Conservation (phyloP, 2,329 filamentous ascomycete genomes). For the Penicillium sp. region DNA sequence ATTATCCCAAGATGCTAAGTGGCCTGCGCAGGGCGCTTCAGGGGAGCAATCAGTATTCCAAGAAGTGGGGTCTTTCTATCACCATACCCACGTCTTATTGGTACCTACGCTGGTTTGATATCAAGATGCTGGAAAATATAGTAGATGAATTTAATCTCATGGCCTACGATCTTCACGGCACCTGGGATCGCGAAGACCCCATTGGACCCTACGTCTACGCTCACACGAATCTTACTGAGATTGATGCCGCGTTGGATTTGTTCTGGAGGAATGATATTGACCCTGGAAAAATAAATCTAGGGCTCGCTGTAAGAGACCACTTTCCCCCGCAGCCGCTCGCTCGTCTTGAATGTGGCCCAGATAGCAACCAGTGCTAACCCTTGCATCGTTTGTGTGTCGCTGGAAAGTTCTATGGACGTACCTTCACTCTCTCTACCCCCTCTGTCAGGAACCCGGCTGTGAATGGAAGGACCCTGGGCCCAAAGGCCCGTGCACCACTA, state of each 20-base stretch:
- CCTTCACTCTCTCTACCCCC: slow-evolving; percentile 7
- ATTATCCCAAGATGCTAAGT: slow-evolving; percentile 27
- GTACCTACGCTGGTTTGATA: slow-evolving; percentile 35
- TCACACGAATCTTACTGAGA: slow-evolving; percentile 26
- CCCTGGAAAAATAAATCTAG: slow-evolving; percentile 13
- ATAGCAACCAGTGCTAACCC: no score
- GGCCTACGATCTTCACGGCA: slow-evolving; percentile 32
- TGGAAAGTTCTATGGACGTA: slow-evolving; percentile 23
- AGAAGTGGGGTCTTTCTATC: slow-evolving; percentile 20
- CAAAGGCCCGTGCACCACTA: slow-evolving; percentile 27
- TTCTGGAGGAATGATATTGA: slow-evolving; percentile 19
- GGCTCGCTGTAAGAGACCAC: slow-evolving; percentile 19
- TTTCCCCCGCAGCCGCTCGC: no score
- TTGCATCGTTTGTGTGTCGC: no score
- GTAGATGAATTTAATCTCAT: slow-evolving; percentile 33
- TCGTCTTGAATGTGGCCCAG: no score
- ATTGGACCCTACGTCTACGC: slow-evolving; percentile 13
- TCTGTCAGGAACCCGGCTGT: slow-evolving; percentile 17
- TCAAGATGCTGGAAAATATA: slow-evolving; percentile 15
- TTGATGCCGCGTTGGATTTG: slow-evolving; percentile 15
- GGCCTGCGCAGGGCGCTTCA: slow-evolving; percentile 17
- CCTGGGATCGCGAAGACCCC: slow-evolving; percentile 17
- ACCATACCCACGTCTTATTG: slow-evolving; percentile 33
- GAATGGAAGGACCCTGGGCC: slow-evolving; percentile 23
- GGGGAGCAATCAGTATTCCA: not conserved